Evolutionary conservation across 345 rosid species (phyloP), one percentile per base, ranked within the genome.

Genomic region (Lagerstroemia speciosa): DNA sequence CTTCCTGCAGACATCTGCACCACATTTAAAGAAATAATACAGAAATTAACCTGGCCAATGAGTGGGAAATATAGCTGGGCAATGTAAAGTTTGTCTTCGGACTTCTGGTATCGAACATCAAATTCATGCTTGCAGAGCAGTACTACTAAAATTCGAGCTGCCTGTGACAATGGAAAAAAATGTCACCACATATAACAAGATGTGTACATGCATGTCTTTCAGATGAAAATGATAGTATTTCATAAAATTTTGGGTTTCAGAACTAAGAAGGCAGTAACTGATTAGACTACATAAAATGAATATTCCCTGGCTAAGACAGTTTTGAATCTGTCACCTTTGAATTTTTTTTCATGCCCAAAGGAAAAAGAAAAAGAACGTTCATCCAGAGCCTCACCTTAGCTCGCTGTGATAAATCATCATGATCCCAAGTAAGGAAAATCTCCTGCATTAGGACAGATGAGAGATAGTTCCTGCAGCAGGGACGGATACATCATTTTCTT

Each of bases 41-140:
- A 71, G 31, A 48, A 64, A 46, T 41, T 19, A 78, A 94, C 99
- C 97, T 89, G 98, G 67, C 96, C 98, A 26, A 94, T 85, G 74
- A 94, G 89, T 40, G 99, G 97, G 76, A 89, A 91, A 79, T 94
- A 92, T 40, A 89, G 80, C 76, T 94, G 99, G 43, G 98, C 93
- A 53, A 94, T 94, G 69, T 94, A 94, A 45, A 91, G 87, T 81
- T 94, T 94, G 85, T 94, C 99, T 85, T 94, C 99, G 60, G 91
- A 92, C 87, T 92, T 94, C 71, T 94, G 98, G 78, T 94, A 94
- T 70, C 98, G 98, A 78, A 85, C 88, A 81, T 94, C 99, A 79
- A 88, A 94, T 75, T 91, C 97, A 74, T 91, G 98, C 85, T 94
- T 94, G 86, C 99, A 94, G 46, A 91, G 76, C 61, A 94, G 89